Base-by-base conservation (phyloP, 2,329 filamentous ascomycete genomes). In the Fusarium tupiense region DNA sequence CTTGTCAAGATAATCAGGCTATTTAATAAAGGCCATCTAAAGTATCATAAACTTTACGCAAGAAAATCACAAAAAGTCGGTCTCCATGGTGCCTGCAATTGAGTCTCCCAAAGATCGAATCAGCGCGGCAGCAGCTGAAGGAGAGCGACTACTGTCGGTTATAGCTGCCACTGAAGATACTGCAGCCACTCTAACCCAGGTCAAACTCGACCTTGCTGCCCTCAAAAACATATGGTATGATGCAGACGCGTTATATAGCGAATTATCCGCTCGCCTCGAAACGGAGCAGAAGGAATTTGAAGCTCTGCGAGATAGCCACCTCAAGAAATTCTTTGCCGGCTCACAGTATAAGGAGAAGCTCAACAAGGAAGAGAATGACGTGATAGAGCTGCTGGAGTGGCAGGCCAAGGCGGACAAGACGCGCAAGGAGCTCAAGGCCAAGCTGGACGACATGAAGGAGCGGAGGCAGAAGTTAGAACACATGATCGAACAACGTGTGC, bases 171-270 rank as follows among this genome's bases (percentile, higher is more conserved):
- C 59, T 38, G 59, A 62, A 20, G 38, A 56, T 56, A 56, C 49
- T 24, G 24, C 38, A 56, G 49, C 49, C 20, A 44, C 37, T 44
- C 19, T 62, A 24, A 29, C 19, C 4, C 59, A 56, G 16, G 49
- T 56, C 6, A 56, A 62, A 56, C 49, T 62, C 19, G 49, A 56
- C 38, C 16, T 62, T 12, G 59, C 59, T 44, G 38, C 59, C 13
- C 38, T 62, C 6, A 62, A 62, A 29, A 62, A 62, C 20, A 9
- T 17, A 20, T 62, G 49, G 35, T 62, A 62, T 44, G 59, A 62
- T 37, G 59, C 59, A 37, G 47, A 62, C 10, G 6, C 49, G 3
- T n/a, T 62, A 35, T 38, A 44, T 31, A 62, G 59, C 24, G 59
- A 62, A 26, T 9, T 62, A 16, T 16, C 13, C 4, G 59, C 59